Percentiles rank a stretch among this genome's conserved stretches.
phyloP scores from a whole-genome alignment of 495 filamentous ascomycete species.

The Annulohypoxylon nitens region DNA sequence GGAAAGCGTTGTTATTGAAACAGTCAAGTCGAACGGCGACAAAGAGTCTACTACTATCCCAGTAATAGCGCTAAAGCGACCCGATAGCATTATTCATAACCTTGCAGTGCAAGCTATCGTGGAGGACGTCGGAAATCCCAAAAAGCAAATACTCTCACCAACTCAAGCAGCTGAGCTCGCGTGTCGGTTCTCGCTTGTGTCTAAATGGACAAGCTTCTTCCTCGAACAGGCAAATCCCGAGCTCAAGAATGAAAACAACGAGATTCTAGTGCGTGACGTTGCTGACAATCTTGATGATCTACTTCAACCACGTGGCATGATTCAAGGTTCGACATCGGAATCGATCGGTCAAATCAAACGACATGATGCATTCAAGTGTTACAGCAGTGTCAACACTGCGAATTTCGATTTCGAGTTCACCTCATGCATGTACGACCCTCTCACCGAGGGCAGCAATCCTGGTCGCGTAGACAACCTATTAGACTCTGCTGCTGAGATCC shows the following conservation, averaged over 20 bases:
- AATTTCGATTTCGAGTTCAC: background rate
- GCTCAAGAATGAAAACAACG: background rate
- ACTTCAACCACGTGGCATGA: conserved; percentile 4
- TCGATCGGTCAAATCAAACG: background rate
- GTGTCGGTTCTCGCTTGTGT: conserved; percentile 11
- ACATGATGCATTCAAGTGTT: background rate
- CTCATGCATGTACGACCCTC: background rate
- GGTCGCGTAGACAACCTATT: background rate
- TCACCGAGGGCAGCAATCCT: background rate
- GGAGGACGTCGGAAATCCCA: background rate
- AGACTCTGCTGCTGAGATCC: background rate
- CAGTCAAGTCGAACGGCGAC: background rate
- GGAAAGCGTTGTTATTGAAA: background rate
- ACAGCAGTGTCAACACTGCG: background rate
- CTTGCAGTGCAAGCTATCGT: conserved; percentile 8
- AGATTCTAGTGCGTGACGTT: background rate
- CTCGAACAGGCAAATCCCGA: background rate
- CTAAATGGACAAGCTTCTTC: conserved; percentile 23
- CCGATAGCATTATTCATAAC: conserved; percentile 3
- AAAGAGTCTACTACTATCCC: background rate
- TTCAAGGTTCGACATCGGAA: background rate
- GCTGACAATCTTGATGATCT: background rate
- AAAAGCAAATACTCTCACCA: background rate
- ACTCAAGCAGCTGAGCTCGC: background rate
- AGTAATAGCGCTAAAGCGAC: background rate